Evolutionary conservation across 768 basidiomycete genomes (phyloP).

Genomic region (Strobilomyces echinocephalus): DNA sequence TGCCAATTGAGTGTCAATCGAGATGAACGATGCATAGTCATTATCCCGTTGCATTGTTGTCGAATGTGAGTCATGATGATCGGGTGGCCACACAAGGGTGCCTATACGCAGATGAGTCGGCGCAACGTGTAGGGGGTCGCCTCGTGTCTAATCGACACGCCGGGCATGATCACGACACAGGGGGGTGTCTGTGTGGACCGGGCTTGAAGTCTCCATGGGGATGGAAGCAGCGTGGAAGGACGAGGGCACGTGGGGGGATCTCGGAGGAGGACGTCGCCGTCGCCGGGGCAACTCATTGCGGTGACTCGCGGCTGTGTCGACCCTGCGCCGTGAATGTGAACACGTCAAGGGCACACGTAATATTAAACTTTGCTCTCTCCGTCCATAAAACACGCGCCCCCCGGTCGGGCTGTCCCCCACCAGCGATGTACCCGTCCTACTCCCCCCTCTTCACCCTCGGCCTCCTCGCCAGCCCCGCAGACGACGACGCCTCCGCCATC

Average conservation of each 20-base stretch:
- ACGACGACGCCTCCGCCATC: conserved; percentile 36
- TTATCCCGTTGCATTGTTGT: not conserved
- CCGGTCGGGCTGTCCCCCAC: not conserved
- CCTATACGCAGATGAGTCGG: not conserved
- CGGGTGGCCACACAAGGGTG: not conserved
- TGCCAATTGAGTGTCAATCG: not conserved
- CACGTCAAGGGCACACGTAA: conserved; percentile 6
- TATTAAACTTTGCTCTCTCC: conserved; percentile 20
- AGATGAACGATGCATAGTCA: not conserved
- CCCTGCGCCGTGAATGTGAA: conserved; percentile 15
- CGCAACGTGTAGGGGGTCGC: not conserved
- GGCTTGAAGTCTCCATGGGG: too few species aligned
- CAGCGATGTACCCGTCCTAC: conserved; percentile 32
- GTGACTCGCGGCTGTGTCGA: conserved; percentile 10
- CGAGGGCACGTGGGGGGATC: too few species aligned
- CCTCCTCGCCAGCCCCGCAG: conserved; percentile 34
- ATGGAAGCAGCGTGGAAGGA: too few species aligned
- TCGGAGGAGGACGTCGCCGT: too few species aligned
- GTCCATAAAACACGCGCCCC: conserved; percentile 3
- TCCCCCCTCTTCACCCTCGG: conserved; percentile 66
- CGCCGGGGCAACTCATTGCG: conserved; percentile 13
- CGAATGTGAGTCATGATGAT: not conserved
- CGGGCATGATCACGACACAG: too few species aligned
- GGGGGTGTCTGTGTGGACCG: too few species aligned
- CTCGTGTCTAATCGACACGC: conserved; percentile 1